phyloP scores from a whole-genome alignment of 2,329 filamentous ascomycete species.

The Zymoseptoria passerinii region DNA sequence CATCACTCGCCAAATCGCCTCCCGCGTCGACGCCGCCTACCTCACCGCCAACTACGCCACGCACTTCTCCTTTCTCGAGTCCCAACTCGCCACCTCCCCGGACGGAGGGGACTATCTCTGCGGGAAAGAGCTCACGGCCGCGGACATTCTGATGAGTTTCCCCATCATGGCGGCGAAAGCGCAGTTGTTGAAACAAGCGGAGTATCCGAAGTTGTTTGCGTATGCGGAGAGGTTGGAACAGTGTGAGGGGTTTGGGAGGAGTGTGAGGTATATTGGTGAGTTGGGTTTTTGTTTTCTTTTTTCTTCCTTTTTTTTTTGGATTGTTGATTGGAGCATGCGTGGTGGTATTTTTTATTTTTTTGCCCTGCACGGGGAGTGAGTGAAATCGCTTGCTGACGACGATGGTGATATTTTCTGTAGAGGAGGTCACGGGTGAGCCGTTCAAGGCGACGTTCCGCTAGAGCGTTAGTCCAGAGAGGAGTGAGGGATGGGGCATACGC shows the following conservation, averaged over 20 bases:
- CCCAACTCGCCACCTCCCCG: constrained; percentile 40
- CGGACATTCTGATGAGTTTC: constrained; percentile 47
- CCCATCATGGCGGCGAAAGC: constrained; percentile 39
- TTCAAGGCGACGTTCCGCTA: constrained; percentile 1
- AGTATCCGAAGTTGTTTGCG: constrained; percentile 40
- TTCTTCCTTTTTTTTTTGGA: too few relatives aligned
- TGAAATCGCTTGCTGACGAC: too few relatives aligned
- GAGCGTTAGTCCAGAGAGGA: not conserved
- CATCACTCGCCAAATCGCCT: constrained; percentile 49
- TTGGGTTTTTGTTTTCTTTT: too few relatives aligned
- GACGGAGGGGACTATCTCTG: constrained; percentile 44
- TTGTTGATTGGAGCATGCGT: too few relatives aligned
- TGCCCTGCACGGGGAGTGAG: too few relatives aligned
- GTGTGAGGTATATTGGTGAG: constrained; percentile 37
- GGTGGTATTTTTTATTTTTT: too few relatives aligned
- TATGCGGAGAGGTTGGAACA: constrained; percentile 41
- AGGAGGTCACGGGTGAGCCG: constrained; percentile 33
- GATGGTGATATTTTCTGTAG: constrained; percentile 8
- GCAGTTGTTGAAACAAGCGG: constrained; percentile 32
- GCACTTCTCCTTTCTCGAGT: constrained; percentile 45
- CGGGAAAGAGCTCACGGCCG: constrained; percentile 41
- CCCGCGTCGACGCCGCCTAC: constrained; percentile 38
- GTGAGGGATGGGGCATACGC: not conserved
- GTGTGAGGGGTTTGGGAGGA: constrained; percentile 38
- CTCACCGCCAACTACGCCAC: constrained; percentile 41